phyloP scores from a whole-genome alignment of 805 yeast species.

The Yarrowia hollandica region DNA sequence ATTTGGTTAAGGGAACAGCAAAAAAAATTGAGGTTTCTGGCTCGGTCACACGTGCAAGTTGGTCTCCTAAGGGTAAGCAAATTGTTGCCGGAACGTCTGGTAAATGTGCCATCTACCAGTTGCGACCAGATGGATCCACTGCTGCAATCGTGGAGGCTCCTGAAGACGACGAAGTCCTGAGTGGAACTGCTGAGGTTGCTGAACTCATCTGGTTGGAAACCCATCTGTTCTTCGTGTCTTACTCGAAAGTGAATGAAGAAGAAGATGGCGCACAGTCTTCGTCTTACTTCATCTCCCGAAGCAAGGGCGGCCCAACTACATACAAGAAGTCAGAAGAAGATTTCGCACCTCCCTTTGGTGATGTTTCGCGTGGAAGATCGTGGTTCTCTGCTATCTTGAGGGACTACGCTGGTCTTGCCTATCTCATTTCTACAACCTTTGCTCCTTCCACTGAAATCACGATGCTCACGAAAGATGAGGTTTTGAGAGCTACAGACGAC shows the following conservation, averaged over 20 bases:
- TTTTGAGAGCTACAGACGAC: constrained; percentile 61
- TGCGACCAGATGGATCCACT: constrained; percentile 31
- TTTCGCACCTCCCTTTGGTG: constrained; percentile 40
- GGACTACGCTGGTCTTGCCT: constrained; percentile 32
- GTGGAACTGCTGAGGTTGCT: background rate
- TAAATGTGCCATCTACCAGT: constrained; percentile 33
- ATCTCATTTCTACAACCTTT: constrained; percentile 53
- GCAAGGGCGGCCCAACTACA: background rate
- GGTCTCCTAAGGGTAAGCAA: constrained; percentile 38
- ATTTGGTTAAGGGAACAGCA: background rate
- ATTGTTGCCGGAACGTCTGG: constrained; percentile 33
- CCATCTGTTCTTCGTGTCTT: constrained; percentile 34
- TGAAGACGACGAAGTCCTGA: background rate
- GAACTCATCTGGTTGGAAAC: constrained; percentile 34
- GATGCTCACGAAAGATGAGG: constrained; percentile 44
- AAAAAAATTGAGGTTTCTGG: constrained; percentile 6
- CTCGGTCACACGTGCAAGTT: constrained; percentile 32
- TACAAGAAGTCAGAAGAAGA: constrained; percentile 32
- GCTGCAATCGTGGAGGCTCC: constrained; percentile 31
- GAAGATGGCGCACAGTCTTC: constrained; percentile 34
- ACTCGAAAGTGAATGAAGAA: constrained; percentile 29
- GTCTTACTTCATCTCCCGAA: constrained; percentile 31
- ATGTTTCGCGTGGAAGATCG: constrained; percentile 33
- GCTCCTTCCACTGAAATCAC: constrained; percentile 66
- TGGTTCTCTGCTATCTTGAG: constrained; percentile 35